These are phyloP conservation scores for Diaporthe longicolla DNA, from an alignment of 2,329 filamentous ascomycete species.

Conservation along the genomic window DNA sequence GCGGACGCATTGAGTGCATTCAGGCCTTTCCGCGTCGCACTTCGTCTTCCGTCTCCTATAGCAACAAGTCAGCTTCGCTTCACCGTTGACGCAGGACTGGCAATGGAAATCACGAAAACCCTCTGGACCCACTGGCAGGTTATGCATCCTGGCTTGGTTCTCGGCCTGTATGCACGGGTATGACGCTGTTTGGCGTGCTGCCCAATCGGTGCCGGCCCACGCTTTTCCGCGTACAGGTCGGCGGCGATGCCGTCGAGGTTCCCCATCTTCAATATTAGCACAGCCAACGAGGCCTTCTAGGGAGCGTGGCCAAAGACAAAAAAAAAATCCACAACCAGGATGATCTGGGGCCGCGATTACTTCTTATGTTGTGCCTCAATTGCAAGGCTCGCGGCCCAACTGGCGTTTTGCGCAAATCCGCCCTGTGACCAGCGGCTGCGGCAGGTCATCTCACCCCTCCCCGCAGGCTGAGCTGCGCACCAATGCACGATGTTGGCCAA, in stretches of 20 bases:
- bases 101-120: background rate
- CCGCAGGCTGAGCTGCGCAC: constrained; percentile 34
- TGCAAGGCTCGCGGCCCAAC: constrained; percentile 21
- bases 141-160: constrained; percentile 75
- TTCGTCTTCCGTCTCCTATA: constrained; percentile 72
- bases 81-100: background rate
- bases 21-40: constrained; percentile 74
- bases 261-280: background rate
- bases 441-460: constrained; percentile 35
- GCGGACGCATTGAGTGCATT: constrained; percentile 71
- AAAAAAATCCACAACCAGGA: background rate
- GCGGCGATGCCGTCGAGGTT: background rate
- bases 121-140: constrained; percentile 74
- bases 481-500: constrained; percentile 24
- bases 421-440: constrained; percentile 25
- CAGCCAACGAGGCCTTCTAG: background rate
- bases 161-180: constrained; percentile 67
- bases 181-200: constrained; percentile 54
- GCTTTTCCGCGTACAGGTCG: background rate
- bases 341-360: background rate
- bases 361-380: constrained; percentile 7
- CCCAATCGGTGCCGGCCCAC: background rate
- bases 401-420: constrained; percentile 41
- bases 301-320: background rate
- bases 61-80: background rate